Base-by-base conservation (phyloP, 768 basidiomycete species). In the Tricholoma saponaceum region DNA sequence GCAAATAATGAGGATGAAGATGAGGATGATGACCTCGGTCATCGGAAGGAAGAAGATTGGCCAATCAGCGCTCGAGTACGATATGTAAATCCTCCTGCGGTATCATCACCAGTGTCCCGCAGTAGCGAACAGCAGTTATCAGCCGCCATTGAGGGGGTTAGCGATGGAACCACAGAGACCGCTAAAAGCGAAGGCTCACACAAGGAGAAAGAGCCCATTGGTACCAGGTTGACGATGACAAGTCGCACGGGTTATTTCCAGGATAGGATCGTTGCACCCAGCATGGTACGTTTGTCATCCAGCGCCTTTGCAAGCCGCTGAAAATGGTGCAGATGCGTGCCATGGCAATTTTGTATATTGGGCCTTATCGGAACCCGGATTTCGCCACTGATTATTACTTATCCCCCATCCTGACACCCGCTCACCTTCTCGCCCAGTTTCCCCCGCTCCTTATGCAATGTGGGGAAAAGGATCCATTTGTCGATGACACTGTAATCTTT, bases 301-400 rank as follows among this genome's bases (percentile, higher is more conserved):
- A 9, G 23, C 44, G 51, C 33, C 60, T 22, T 43, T 56, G 20
- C 39, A 49, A 50, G 28, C 28, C 13, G 5, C 23, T 50, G n/a
- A 50, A 22, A 9, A 18, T 8, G 33, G 26, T 56, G 3, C 64
- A 98, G 96, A 98, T 98, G 93, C 91, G 97, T 33, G 95, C 96
- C 0, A 99, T 99, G 97, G 96, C 96, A 3, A 95, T 97, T 67
- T 75, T 96, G 61, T 97, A 97, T 74, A 89, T 99, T 58, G 96
- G 96, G 1, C 96, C 97, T 0, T 84, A 91, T 66, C 88, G 87
- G 52, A 90, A 93, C 69, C 97, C 97, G 6, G 95, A 98, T 71
- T 95, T 99, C 69, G 83, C 85, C 55, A 89, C 89, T 16, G 95
- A 99, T 76, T 98, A 98, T 72, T 88, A 92, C 74, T 86, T 99